Evolutionary conservation across 2,329 filamentous ascomycete genomes (phyloP), one percentile per base, ranked within the genome.

Genomic region (Cladophialophora exuberans): DNA sequence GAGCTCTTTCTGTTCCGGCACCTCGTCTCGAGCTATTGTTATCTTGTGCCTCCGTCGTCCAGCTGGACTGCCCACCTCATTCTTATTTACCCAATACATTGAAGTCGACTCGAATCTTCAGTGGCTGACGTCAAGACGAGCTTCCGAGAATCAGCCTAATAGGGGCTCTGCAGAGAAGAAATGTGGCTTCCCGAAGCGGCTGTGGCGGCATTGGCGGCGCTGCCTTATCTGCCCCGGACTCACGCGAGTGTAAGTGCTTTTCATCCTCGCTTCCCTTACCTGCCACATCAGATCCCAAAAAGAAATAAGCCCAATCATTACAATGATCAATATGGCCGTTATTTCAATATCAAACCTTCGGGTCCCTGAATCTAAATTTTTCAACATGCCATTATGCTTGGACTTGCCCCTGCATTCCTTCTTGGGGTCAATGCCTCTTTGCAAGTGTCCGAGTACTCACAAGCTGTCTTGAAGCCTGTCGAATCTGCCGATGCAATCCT

Each of bases 381-480:
- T 28, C 26, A 43, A 17, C 13, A 51, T 39, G 42, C 35, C n/a
- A 56, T 44, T 20, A 50, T 54, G 47, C 54, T 57, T 33, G 33
- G 35, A 30, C 39, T 59, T 18, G 18, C 43, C 31, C 54, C 58
- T 42, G 44, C 43, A 28, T 49, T 61, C 11, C 46, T 46, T 50
- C 28, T 58, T 30, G 39, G 39, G 20, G 45, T 61, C 39, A 61
- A 61, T 46, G 35, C 54, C 26, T 55, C 58, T 15, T 15, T 56
- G 17, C 42, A 39, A 35, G n/a, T 53, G 26, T 50, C 47, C 13
- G 25, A 50, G n/a, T 58, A 58, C 58, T 61, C 49, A 61, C 58
- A 58, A 55, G 46, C 44, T 20, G 38, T 58, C 23, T 47, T 56
- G 20, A 47, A 61, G 58, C 58, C 58, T 22, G 58, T 62, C 39